A percentile compares a stretch with the other conserved stretches of the same genome.
Conservation (phyloP, 2,329 filamentous ascomycete genomes). For the Aspergillus glaucus region DNA sequence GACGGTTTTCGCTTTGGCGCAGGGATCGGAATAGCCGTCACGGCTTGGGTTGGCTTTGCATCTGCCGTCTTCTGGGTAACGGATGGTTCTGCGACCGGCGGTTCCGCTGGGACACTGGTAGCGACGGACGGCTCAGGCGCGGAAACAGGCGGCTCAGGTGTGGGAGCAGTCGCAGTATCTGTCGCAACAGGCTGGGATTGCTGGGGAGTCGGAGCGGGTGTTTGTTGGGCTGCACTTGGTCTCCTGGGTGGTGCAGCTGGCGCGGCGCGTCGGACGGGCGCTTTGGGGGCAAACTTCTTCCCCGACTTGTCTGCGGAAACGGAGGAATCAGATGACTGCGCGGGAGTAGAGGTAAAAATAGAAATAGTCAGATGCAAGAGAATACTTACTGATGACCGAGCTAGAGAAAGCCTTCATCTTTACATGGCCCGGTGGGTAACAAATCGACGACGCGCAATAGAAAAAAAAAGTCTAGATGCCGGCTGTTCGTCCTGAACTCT, state of each 20-base stretch:
- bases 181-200: constrained; percentile 18
- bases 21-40: constrained; percentile 23
- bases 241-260: constrained; percentile 36
- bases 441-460: constrained; percentile 2
- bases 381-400: constrained; percentile 46
- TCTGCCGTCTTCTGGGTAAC: neutral
- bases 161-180: constrained; percentile 11
- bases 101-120: neutral
- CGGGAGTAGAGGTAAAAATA: constrained; percentile 4
- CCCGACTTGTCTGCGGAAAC: constrained; percentile 53
- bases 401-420: constrained; percentile 47
- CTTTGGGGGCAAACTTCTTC: constrained; percentile 73
- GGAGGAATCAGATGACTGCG: neutral
- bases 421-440: constrained; percentile 1
- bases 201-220: constrained; percentile 16
- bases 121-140: constrained; percentile 1
- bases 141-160: constrained; percentile 8
- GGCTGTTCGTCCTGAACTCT: constrained; percentile 13
- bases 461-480: constrained; percentile 18
- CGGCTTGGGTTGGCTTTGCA: constrained; percentile 3
- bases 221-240: constrained; percentile 35
- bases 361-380: neutral
- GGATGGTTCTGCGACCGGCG: constrained; percentile 7
- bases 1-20: constrained; percentile 22
- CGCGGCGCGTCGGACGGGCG: constrained; percentile 51